These are phyloP conservation scores for Cordyceps cateniannulata DNA, from an alignment of 2,329 filamentous ascomycete genomes.

Conservation along the genomic window DNA sequence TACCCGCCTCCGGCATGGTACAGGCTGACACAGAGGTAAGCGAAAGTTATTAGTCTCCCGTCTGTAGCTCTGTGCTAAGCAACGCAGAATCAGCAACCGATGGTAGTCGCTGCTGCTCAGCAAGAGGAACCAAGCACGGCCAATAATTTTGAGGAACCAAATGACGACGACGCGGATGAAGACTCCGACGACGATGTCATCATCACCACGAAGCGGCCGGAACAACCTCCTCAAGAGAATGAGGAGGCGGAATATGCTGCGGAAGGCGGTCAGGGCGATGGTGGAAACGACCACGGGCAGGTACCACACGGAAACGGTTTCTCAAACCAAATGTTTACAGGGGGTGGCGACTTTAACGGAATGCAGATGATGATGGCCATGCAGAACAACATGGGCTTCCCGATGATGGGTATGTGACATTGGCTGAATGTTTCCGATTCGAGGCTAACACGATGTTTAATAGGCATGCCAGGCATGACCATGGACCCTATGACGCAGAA, in stretches of 20 bases:
- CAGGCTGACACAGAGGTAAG: slow-evolving; percentile 10
- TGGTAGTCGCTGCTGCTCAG: not conserved
- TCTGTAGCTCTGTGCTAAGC: not conserved
- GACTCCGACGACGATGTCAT: slow-evolving; percentile 14
- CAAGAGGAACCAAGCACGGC: not conserved
- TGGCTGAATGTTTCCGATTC: not conserved
- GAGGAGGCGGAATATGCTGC: slow-evolving; percentile 21
- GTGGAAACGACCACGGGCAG: slow-evolving; percentile 28
- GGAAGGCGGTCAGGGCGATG: slow-evolving; percentile 23
- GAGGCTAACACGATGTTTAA: not conserved
- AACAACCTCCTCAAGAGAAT: slow-evolving; percentile 16
- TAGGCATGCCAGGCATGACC: slow-evolving; percentile 74
- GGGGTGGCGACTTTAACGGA: slow-evolving; percentile 62
- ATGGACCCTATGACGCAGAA: slow-evolving; percentile 80
- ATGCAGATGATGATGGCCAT: slow-evolving; percentile 78
- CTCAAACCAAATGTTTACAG: slow-evolving; percentile 53
- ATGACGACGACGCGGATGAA: slow-evolving; percentile 15
- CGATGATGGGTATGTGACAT: slow-evolving; percentile 76
- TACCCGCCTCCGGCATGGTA: slow-evolving; percentile 2
- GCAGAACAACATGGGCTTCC: slow-evolving; percentile 63
- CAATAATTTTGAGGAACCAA: slow-evolving; percentile 14
- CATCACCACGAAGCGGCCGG: slow-evolving; percentile 17
- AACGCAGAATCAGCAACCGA: slow-evolving; percentile 5
- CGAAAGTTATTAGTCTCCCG: not conserved
- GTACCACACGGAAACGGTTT: slow-evolving; percentile 28